These are phyloP conservation scores for Lasiodiplodia sp. DNA, from an alignment of 2,329 filamentous ascomycete species.

Conservation along the genomic window DNA sequence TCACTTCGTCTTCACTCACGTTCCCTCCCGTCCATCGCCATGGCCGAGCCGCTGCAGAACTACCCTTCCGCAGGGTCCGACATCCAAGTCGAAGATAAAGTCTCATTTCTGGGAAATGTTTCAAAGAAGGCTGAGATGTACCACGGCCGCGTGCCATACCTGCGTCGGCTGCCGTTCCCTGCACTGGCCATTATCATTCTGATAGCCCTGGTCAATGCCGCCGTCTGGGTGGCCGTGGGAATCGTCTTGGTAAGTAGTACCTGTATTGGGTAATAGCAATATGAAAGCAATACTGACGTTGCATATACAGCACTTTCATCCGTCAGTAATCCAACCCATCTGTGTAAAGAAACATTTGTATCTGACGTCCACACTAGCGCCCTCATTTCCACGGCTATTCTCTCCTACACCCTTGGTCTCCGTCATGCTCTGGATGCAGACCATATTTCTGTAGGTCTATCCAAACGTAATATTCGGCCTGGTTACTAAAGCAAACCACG, in stretches of 20 bases:
- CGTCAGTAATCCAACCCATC: constrained; percentile 29
- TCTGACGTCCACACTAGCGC: constrained; percentile 47
- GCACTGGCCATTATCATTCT: constrained; percentile 65
- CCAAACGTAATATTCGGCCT: background rate
- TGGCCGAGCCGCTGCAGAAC: constrained; percentile 11
- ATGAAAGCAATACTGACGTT: constrained; percentile 5
- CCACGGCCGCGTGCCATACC: constrained; percentile 61
- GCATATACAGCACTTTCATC: constrained; percentile 41
- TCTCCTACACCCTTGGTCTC: constrained; percentile 87
- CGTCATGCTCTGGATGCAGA: constrained; percentile 98
- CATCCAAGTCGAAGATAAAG: background rate
- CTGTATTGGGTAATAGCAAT: background rate
- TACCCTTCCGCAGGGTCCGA: background rate
- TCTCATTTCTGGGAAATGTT: constrained; percentile 30
- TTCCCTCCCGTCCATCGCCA: background rate
- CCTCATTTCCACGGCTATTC: constrained; percentile 79
- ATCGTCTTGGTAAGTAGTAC: constrained; percentile 60
- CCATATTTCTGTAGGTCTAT: constrained; percentile 70
- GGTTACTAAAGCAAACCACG: background rate
- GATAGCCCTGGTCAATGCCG: constrained; percentile 60
- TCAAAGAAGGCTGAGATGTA: constrained; percentile 32
- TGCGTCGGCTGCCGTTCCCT: constrained; percentile 63
- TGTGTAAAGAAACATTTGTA: background rate
- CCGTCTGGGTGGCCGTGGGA: constrained; percentile 65
- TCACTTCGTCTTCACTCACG: background rate